Evolutionary conservation across 441 rosid genomes (phyloP), one percentile per base, ranked within the genome.

Genomic region (Euphorbia schlechtendalii): DNA sequence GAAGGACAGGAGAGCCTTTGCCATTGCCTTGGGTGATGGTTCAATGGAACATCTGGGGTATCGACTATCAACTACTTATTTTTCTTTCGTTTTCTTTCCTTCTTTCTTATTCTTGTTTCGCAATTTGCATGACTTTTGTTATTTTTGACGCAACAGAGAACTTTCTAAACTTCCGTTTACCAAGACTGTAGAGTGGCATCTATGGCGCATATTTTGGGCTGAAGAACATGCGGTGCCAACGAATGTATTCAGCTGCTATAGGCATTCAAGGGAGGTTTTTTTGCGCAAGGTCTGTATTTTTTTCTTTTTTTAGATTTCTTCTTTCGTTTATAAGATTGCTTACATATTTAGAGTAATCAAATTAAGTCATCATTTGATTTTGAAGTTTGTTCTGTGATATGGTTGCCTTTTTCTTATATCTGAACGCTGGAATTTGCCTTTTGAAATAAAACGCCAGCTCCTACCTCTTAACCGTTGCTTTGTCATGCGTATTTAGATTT

Each of bases 11-110:
- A 96, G 92, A 14, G 83, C 78, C 64, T 86, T 90, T 82, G 84
- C 92, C 69, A 80, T 90, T 71, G 98, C 87, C 58, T 74, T 92
- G 61, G 89, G 96, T 53, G 98, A 96, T 70, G 97, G 91, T 71
- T 85, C 92, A 67, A 79, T 89, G 70, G 75, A 77, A 75, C 77
- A 81, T 66, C 71, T 92, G 81, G 86, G 96, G 98, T 87, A 90
- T 51, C 25, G 2, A 46, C 15, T 51, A 51, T 67, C 52, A 55
- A 38, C 71, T 74, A 70, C 55, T 66, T 62, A 51, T 53, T 76
- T 71, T 62, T 61, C 10, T 49, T 49, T 49, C 17, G 1, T 32
- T 34, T 8, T 14, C 9, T 43, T 43, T 43, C 48, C 12, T 49
- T 49, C 48, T 43, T 34, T 34, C 40, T 14, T 43, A 7, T 43